These are phyloP conservation scores for Alternaria arborescens DNA, from an alignment of 2,329 filamentous ascomycete species.

Conservation along the genomic window DNA sequence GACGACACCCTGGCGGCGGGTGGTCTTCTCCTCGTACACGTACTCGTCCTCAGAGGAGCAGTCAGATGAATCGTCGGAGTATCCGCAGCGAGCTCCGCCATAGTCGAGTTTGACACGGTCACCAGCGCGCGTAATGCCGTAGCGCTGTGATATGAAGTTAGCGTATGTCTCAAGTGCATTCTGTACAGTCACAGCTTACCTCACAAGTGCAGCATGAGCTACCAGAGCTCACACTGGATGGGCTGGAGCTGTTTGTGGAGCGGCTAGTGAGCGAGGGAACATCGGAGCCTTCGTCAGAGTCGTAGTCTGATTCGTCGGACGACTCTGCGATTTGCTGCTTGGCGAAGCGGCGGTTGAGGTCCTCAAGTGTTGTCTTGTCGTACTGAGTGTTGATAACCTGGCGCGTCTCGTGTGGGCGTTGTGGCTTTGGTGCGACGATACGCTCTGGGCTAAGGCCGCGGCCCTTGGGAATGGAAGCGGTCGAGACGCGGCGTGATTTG, in stretches of 20 bases:
- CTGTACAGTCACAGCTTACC: conserved; percentile 18
- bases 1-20: conserved; percentile 58
- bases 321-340: conserved; percentile 65
- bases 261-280: conserved; percentile 75
- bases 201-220: conserved; percentile 83
- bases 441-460: conserved; percentile 86
- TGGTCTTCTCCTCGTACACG: conserved; percentile 61
- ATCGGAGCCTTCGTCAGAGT: conserved; percentile 79
- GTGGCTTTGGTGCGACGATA: conserved; percentile 90
- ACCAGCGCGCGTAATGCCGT: conserved; percentile 92
- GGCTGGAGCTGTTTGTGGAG: conserved; percentile 72
- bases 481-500: conserved; percentile 61
- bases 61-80: conserved; percentile 72
- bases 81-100: conserved; percentile 86
- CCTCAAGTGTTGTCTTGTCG: conserved; percentile 76
- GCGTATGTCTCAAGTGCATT: neutral
- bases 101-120: conserved; percentile 97
- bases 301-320: conserved; percentile 60
- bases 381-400: conserved; percentile 86
- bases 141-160: conserved; percentile 61
- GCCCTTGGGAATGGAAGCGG: conserved; percentile 81
- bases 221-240: conserved; percentile 66
- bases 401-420: conserved; percentile 85
- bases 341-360: conserved; percentile 79
- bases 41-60: conserved; percentile 75